These are phyloP conservation scores for Eucalyptus polyanthemos DNA, from an alignment of 345 rosid species.

Conservation along the genomic window DNA sequence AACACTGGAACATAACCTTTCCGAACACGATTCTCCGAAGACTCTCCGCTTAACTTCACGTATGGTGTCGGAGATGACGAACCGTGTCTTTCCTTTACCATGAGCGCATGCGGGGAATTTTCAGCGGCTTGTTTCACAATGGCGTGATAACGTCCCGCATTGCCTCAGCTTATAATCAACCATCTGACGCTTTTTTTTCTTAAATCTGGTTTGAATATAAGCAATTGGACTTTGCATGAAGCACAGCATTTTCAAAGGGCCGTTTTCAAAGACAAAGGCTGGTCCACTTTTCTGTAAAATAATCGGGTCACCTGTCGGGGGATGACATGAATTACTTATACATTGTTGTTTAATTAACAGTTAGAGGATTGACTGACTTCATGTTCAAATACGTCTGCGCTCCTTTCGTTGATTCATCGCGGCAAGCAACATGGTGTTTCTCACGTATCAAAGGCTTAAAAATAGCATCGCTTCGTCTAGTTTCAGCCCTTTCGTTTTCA, in stretches of 20 bases:
- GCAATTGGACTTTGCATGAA: neutral
- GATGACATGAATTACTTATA: neutral
- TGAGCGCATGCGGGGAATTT: neutral
- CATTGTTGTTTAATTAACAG: neutral
- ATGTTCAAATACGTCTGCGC: neutral
- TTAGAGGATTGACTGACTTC: neutral
- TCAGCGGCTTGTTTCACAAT: neutral
- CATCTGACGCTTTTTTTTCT: neutral
- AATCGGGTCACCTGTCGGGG: neutral
- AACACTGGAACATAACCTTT: slow-evolving; percentile 17
- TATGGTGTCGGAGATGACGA: neutral
- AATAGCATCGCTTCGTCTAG: neutral
- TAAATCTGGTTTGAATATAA: neutral
- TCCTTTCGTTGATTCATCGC: neutral
- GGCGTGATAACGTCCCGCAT: neutral
- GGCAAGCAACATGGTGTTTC: neutral
- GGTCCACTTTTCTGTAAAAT: neutral
- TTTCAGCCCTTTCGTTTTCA: neutral
- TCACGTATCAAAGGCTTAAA: neutral
- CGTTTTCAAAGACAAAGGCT: neutral
- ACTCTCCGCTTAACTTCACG: neutral
- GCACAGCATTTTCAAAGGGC: neutral
- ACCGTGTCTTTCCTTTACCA: neutral
- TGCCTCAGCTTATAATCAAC: neutral
- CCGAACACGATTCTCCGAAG: neutral